phyloP scores from a whole-genome alignment of 768 basidiomycete genomes.

The Phanerochaete sordida region DNA sequence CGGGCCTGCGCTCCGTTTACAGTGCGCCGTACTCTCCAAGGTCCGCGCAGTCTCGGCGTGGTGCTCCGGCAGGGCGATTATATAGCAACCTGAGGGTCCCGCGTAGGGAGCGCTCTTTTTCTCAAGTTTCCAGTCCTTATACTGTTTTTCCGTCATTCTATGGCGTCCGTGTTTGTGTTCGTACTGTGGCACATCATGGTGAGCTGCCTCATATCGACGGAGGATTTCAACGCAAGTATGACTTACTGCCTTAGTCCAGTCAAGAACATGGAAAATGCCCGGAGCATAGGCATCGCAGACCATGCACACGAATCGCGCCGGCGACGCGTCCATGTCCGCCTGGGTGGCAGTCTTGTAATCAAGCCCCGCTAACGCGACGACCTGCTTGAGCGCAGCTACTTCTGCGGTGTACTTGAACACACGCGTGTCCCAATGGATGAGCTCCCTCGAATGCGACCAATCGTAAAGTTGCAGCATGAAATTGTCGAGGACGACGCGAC shows the following conservation, averaged over 20 bases:
- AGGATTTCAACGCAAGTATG: not conserved
- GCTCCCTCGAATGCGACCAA: too few relatives aligned
- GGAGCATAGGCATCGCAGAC: not conserved
- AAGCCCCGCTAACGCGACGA: not conserved
- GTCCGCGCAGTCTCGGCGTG: too few relatives aligned
- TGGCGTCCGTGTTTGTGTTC: not conserved
- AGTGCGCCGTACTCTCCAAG: too few relatives aligned
- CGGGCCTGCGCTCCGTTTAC: too few relatives aligned
- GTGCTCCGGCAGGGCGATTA: too few relatives aligned
- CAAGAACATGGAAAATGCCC: not conserved
- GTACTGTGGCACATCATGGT: not conserved
- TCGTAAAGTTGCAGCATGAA: too few relatives aligned
- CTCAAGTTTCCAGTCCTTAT: too few relatives aligned
- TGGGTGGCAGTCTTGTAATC: not conserved
- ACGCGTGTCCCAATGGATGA: not conserved
- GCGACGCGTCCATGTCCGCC: not conserved
- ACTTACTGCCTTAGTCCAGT: not conserved
- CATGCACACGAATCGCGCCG: not conserved
- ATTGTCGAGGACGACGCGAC: not conserved
- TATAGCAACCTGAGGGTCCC: too few relatives aligned
- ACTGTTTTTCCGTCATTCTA: too few relatives aligned
- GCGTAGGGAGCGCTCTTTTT: too few relatives aligned
- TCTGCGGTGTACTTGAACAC: too few relatives aligned
- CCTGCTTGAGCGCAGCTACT: not conserved
- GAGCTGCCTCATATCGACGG: not conserved